phyloP scores from a whole-genome alignment of 1,284 basidiomycete species.

The Neonothopanus nambi region DNA sequence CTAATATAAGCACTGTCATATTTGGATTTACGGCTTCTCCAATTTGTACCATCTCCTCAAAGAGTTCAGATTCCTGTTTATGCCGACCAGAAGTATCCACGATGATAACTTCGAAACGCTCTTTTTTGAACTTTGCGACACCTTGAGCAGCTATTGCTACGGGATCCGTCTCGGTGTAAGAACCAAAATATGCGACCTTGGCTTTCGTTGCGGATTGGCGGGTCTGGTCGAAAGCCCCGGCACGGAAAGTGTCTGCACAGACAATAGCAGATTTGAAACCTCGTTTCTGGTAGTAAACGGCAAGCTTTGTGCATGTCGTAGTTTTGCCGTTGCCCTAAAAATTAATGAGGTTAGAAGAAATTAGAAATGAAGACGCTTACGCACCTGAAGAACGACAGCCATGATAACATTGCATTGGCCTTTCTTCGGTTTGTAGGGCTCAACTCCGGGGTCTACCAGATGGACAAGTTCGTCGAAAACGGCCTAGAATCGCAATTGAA shows the following conservation, averaged over 20 bases:
- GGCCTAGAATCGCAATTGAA: slow-evolving; percentile 51
- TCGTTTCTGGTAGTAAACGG: slow-evolving; percentile 96
- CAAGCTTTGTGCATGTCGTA: slow-evolving; percentile 96
- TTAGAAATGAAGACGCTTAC: slow-evolving; percentile 23
- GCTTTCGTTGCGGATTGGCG: slow-evolving; percentile 95
- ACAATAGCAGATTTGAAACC: slow-evolving; percentile 99
- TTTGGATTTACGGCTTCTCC: slow-evolving; percentile 89
- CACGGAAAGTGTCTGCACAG: slow-evolving; percentile 99
- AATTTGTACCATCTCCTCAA: slow-evolving; percentile 98
- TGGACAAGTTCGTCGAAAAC: slow-evolving; percentile 97
- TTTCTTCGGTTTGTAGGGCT: slow-evolving; percentile 96
- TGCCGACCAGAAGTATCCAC: slow-evolving; percentile 98
- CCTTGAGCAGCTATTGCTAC: slow-evolving; percentile 94
- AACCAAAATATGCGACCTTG: slow-evolving; percentile 98
- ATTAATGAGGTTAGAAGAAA: slow-evolving; percentile 12
- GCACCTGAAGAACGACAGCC: slow-evolving; percentile 93
- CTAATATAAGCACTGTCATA: slow-evolving; percentile 89
- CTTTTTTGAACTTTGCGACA: slow-evolving; percentile 96
- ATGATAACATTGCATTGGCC: slow-evolving; percentile 95
- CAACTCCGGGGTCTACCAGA: slow-evolving; percentile 92
- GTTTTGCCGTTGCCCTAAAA: slow-evolving; percentile 94
- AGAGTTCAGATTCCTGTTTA: slow-evolving; percentile 96
- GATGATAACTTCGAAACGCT: slow-evolving; percentile 98
- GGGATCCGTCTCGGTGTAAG: slow-evolving; percentile 98
- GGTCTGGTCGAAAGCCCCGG: slow-evolving; percentile 99